A percentile compares a stretch with the other conserved stretches of the same genome.
Conservation (phyloP, 768 basidiomycete species). For the Mrakia frigida region DNA sequence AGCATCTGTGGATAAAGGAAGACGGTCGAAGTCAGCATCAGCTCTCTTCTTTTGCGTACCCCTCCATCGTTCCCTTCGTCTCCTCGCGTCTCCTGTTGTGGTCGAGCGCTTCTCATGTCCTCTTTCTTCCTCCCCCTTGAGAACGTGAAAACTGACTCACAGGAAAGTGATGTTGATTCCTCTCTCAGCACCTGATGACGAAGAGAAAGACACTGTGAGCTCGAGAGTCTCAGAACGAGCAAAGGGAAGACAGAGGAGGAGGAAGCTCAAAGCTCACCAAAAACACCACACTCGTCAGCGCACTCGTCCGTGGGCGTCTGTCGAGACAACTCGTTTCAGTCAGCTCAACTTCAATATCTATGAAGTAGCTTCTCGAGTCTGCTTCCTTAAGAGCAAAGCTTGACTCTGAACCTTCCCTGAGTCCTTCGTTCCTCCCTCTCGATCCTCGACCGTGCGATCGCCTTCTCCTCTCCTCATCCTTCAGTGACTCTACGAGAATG, state of each 20-base stretch:
- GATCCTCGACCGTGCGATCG: neutral
- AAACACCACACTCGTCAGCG: neutral
- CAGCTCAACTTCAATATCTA: too few species aligned
- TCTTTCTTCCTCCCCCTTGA: too few species aligned
- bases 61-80: too few species aligned
- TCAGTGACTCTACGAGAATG: too few species aligned
- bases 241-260: neutral
- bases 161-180: slow-evolving; percentile 9
- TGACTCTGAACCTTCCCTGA: too few species aligned
- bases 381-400: neutral
- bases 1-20: too few species aligned
- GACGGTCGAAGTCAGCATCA: too few species aligned
- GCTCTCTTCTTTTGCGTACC: too few species aligned
- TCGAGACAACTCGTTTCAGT: neutral
- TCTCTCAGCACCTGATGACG: neutral
- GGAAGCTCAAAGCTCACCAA: neutral
- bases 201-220: neutral
- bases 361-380: too few species aligned
- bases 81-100: too few species aligned
- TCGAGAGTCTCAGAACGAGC: too few species aligned
- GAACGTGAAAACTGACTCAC: neutral
- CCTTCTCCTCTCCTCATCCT: neutral
- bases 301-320: neutral
- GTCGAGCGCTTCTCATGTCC: too few species aligned
- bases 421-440: neutral